phyloP scores from a whole-genome alignment of 441 rosid genomes.

The Arabidopsis hybrid region DNA sequence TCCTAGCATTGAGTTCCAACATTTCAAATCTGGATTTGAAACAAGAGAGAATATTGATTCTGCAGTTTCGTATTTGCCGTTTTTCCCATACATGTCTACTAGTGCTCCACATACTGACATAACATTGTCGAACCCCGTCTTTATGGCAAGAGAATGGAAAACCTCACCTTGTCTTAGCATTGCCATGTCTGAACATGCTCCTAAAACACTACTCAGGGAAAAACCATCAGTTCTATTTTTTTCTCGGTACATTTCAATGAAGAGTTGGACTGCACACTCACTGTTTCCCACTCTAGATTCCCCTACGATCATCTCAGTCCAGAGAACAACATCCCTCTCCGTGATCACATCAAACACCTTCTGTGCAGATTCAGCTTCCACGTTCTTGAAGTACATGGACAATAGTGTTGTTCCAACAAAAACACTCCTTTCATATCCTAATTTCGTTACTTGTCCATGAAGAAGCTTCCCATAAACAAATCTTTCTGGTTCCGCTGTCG shows the following conservation, averaged over 20 bases:
- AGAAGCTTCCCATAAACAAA: constrained; percentile 64
- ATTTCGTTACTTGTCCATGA: constrained; percentile 66
- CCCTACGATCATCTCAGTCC: constrained; percentile 94
- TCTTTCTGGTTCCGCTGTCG: constrained; percentile 50
- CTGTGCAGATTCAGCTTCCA: constrained; percentile 61
- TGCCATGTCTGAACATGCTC: constrained; percentile 84
- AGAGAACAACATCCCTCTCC: constrained; percentile 75
- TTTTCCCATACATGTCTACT: constrained; percentile 86
- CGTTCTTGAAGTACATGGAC: constrained; percentile 77
- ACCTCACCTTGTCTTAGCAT: constrained; percentile 75
- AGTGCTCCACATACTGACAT: constrained; percentile 77
- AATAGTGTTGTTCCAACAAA: constrained; percentile 74
- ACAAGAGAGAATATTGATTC: constrained; percentile 56
- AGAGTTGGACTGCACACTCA: constrained; percentile 59
- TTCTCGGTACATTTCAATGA: constrained; percentile 60
- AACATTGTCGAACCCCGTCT: constrained; percentile 61
- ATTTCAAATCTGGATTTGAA: constrained; percentile 72
- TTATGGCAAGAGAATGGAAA: constrained; percentile 69
- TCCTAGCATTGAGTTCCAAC: constrained; percentile 90
- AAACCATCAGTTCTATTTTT: constrained; percentile 70
- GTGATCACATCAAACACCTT: constrained; percentile 53
- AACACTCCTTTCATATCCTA: constrained; percentile 63
- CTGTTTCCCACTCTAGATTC: constrained; percentile 74
- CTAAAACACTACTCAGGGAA: constrained; percentile 75
- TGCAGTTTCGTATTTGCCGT: constrained; percentile 64